Percentiles rank a stretch among this genome's conserved stretches.
These are phyloP conservation scores for Mucor circinelloides DNA, from an alignment of 371 early-diverging fungal genomes.

Conservation along the genomic window DNA sequence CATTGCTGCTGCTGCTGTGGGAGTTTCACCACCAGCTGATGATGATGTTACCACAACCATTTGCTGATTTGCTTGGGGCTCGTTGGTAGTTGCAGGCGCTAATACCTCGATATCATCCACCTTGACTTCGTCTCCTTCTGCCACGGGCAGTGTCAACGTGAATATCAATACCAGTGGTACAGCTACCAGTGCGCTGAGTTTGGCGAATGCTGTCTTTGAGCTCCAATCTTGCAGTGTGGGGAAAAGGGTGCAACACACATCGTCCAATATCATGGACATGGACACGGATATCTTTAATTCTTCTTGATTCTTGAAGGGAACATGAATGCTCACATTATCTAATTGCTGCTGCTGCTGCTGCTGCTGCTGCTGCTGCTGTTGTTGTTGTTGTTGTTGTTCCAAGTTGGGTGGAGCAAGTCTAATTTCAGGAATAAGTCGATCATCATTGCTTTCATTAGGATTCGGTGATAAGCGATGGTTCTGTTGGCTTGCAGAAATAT, in stretches of 20 bases:
- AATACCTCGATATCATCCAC: constrained; percentile 44
- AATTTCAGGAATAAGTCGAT: constrained; percentile 34
- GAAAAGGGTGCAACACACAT: constrained; percentile 36
- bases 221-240: constrained; percentile 59
- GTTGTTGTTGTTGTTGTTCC: neutral
- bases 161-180: constrained; percentile 58
- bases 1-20: neutral
- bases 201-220: constrained; percentile 52
- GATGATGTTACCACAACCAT: neutral
- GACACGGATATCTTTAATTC: constrained; percentile 5
- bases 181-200: constrained; percentile 58
- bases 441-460: neutral
- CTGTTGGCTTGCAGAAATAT: constrained; percentile 29
- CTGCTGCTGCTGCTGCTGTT: neutral
- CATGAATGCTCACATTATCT: constrained; percentile 12
- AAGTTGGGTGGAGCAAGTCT: constrained; percentile 34
- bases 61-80: neutral
- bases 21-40: neutral
- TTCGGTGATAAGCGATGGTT: neutral
- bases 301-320: neutral
- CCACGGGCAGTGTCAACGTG: constrained; percentile 64
- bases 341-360: neutral
- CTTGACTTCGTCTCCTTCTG: constrained; percentile 44
- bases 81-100: neutral
- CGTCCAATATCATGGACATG: constrained; percentile 1